These are phyloP conservation scores for Pseudocercospora eumusae DNA, from an alignment of 2,329 filamentous ascomycete species.

Conservation along the genomic window DNA sequence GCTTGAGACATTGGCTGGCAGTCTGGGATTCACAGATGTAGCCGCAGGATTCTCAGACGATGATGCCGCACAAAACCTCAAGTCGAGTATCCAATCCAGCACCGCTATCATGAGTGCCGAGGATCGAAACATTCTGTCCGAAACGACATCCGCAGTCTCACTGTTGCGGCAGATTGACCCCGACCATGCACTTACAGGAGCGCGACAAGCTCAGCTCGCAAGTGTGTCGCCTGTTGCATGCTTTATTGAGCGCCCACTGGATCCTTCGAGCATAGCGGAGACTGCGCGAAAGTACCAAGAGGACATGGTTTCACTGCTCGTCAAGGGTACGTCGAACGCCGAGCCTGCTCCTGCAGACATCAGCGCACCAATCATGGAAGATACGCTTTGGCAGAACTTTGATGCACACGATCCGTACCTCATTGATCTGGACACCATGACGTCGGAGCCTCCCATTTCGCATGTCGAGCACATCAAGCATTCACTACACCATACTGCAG, in stretches of 20 bases:
- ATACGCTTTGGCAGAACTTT: neutral
- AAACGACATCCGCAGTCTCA: neutral
- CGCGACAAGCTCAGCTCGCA: neutral
- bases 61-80: neutral
- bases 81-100: neutral
- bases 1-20: constrained; percentile 29
- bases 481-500: neutral
- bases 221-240: neutral
- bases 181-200: neutral
- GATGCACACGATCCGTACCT: neutral
- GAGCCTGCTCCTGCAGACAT: neutral
- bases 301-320: neutral
- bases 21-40: constrained; percentile 25
- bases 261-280: neutral
- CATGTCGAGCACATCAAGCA: neutral
- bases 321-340: neutral
- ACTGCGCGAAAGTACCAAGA: neutral
- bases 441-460: neutral
- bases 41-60: constrained; percentile 4
- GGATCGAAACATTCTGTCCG: neutral
- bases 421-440: neutral
- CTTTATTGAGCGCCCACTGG: neutral
- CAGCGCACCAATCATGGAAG: neutral
- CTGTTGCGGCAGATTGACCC: neutral
- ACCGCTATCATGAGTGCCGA: neutral